Percentiles rank a stretch among this genome's conserved stretches.
Conservation (phyloP, 2,329 filamentous ascomycete species). For the Hirsutella rhossiliensis region DNA sequence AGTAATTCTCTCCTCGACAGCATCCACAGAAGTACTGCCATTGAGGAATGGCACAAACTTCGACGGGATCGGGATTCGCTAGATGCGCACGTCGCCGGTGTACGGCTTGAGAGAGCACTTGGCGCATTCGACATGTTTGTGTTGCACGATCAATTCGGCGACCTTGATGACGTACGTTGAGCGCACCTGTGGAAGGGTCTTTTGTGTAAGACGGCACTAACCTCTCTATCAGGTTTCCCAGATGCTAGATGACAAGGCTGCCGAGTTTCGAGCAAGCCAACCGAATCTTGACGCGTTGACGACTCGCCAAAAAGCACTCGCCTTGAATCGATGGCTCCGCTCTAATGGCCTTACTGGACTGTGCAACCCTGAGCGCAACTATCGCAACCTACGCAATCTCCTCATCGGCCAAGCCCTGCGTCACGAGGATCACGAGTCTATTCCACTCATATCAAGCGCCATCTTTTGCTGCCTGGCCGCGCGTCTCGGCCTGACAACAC, state of each 20-base stretch:
- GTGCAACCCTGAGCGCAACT: slow-evolving; percentile 50
- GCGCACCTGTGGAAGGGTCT: background rate
- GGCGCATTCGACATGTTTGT: slow-evolving; percentile 87
- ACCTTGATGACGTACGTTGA: slow-evolving; percentile 54
- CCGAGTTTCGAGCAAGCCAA: slow-evolving; percentile 39
- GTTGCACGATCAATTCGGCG: slow-evolving; percentile 57
- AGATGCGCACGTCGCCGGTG: slow-evolving; percentile 24
- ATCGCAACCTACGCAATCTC: slow-evolving; percentile 74
- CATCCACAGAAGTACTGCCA: slow-evolving; percentile 68
- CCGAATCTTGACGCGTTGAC: slow-evolving; percentile 42
- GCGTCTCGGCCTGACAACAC: slow-evolving; percentile 62
- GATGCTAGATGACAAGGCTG: slow-evolving; percentile 53
- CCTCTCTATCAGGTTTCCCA: slow-evolving; percentile 36
- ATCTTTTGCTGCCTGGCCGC: slow-evolving; percentile 76
- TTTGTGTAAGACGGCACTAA: background rate
- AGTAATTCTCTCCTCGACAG: slow-evolving; percentile 62
- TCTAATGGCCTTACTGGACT: slow-evolving; percentile 58
- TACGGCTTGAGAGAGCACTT: slow-evolving; percentile 56
- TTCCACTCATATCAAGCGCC: slow-evolving; percentile 75
- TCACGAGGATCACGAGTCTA: slow-evolving; percentile 60
- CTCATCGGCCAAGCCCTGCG: slow-evolving; percentile 74
- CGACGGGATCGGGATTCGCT: slow-evolving; percentile 9
- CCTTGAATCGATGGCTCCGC: slow-evolving; percentile 58
- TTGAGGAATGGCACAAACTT: slow-evolving; percentile 58
- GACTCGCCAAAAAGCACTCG: slow-evolving; percentile 54